phyloP scores from a whole-genome alignment of 495 filamentous ascomycete genomes.

The Tuber melanosporum region DNA sequence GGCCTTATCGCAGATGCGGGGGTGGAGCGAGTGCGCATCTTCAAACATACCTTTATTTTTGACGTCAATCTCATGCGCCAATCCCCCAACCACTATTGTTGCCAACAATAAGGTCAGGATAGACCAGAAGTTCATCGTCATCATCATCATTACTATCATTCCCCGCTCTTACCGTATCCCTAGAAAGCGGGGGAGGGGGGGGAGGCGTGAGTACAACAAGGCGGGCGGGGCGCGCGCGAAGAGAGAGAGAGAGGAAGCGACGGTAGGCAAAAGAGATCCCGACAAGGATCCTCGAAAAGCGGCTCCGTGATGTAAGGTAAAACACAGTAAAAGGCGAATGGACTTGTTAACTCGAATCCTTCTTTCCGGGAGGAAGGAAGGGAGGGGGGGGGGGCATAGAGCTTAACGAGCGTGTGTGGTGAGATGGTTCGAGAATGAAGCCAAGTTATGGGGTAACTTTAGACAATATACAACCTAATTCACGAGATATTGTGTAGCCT shows the following conservation, averaged over 20 bases:
- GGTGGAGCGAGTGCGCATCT: neutral
- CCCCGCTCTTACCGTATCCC: neutral
- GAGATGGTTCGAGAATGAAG: neutral
- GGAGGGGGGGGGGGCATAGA: neutral
- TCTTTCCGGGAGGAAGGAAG: neutral
- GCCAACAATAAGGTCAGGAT: neutral
- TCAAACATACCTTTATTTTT: neutral
- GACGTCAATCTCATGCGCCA: neutral
- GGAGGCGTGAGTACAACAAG: neutral
- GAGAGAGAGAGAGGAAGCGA: neutral
- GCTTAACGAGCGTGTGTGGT: neutral
- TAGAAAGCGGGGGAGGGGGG: neutral
- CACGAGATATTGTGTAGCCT: neutral
- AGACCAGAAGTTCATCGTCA: neutral
- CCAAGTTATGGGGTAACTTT: neutral
- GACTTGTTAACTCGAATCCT: neutral
- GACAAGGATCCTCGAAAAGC: neutral
- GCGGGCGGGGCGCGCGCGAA: too few species aligned
- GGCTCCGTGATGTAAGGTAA: neutral
- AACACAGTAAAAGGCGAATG: neutral
- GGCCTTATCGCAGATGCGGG: neutral
- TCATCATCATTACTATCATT: neutral
- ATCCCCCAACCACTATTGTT: neutral
- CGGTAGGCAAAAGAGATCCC: neutral
- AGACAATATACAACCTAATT: neutral